These are phyloP conservation scores for Colletotrichum endophyticum DNA, from an alignment of 2,329 filamentous ascomycete genomes.

Conservation along the genomic window DNA sequence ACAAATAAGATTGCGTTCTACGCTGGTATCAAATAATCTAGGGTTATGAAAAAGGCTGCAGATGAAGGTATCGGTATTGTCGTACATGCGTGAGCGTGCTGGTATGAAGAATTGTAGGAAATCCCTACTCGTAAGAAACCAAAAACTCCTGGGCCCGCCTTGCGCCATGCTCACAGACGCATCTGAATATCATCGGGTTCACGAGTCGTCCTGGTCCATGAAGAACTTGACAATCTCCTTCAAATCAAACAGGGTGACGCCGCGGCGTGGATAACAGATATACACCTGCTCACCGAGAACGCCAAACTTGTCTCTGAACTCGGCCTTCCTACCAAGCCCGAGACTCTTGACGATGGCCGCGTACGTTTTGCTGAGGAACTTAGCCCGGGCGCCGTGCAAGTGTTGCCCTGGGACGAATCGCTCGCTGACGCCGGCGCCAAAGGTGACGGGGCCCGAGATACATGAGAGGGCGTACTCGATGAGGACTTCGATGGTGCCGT, in stretches of 20 bases:
- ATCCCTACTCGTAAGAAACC: background rate
- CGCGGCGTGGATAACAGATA: slow-evolving; percentile 88
- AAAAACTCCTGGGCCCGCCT: background rate
- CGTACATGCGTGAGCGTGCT: background rate
- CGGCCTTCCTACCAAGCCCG: slow-evolving; percentile 81
- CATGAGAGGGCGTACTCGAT: slow-evolving; percentile 71
- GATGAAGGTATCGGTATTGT: background rate
- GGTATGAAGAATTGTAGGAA: background rate
- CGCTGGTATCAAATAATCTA: slow-evolving; percentile 9
- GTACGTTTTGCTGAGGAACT: slow-evolving; percentile 83
- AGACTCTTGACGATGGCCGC: slow-evolving; percentile 82
- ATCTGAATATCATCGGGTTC: background rate
- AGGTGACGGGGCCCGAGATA: slow-evolving; percentile 71
- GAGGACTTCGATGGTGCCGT: slow-evolving; percentile 84
- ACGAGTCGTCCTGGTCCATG: slow-evolving; percentile 61
- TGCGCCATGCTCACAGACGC: background rate
- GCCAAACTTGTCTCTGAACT: slow-evolving; percentile 91
- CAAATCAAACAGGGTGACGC: slow-evolving; percentile 80
- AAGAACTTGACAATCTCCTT: slow-evolving; percentile 92
- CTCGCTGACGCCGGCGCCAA: slow-evolving; percentile 81
- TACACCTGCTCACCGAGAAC: slow-evolving; percentile 84
- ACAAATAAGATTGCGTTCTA: background rate
- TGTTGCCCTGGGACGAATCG: slow-evolving; percentile 82
- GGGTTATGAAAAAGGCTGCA: background rate
- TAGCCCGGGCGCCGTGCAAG: slow-evolving; percentile 78